These are phyloP conservation scores for Madurella mycetomatis DNA, from an alignment of 2,329 filamentous ascomycete species.

Conservation along the genomic window DNA sequence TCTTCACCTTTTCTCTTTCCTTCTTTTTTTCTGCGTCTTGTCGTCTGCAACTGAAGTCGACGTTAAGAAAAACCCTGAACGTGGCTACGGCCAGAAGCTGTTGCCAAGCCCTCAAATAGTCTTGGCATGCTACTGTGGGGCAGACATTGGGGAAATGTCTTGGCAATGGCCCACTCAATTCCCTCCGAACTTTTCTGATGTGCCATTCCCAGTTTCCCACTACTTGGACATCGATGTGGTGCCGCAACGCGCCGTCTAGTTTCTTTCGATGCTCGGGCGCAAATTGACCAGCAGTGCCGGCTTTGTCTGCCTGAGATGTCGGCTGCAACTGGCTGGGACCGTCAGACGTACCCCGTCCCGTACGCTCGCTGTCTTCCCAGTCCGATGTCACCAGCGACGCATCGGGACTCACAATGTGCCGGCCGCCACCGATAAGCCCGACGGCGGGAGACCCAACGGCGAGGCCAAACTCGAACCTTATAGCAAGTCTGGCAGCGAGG, in stretches of 20 bases:
- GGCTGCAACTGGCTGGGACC: slow-evolving; percentile 31
- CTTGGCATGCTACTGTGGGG: too few species aligned
- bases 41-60: too few species aligned
- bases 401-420: not conserved
- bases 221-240: not conserved
- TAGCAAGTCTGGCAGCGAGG: not conserved
- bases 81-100: too few species aligned
- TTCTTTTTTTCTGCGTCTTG: too few species aligned
- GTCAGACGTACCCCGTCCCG: not conserved
- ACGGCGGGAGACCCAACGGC: not conserved
- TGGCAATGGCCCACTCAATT: not conserved
- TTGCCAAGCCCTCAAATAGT: too few species aligned
- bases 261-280: slow-evolving; percentile 33
- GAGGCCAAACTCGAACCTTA: not conserved
- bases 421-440: not conserved
- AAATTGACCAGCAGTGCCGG: slow-evolving; percentile 30
- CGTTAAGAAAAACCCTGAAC: too few species aligned
- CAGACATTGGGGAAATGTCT: too few species aligned
- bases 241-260: slow-evolving; percentile 1
- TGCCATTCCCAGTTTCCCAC: not conserved
- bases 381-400: not conserved
- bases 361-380: not conserved
- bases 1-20: too few species aligned
- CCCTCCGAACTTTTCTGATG: not conserved
- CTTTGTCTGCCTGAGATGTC: slow-evolving; percentile 39